Evolutionary conservation across 345 rosid species (phyloP).

Genomic region (Cardamine occulta): DNA sequence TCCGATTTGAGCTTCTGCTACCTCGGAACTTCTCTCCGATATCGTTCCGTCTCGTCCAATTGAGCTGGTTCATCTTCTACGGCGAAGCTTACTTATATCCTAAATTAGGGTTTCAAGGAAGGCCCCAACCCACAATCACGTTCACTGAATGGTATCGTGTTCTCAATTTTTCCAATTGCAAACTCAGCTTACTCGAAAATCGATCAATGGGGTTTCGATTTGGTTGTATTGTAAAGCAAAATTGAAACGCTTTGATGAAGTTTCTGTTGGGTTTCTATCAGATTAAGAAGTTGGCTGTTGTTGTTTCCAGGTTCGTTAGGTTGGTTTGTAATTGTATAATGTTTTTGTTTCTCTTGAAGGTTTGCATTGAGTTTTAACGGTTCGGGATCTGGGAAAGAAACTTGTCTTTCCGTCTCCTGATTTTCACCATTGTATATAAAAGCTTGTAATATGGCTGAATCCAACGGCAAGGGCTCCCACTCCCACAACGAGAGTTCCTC

Average conservation of each 20-base stretch:
- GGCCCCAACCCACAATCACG: conserved; percentile 10
- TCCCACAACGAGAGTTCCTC: conserved; percentile 35
- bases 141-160: conserved; percentile 31
- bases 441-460: conserved; percentile 35
- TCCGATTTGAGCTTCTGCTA: conserved; percentile 24
- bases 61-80: conserved; percentile 28
- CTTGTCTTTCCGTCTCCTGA: conserved; percentile 8
- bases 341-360: conserved; percentile 10
- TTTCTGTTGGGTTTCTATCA: conserved; percentile 15
- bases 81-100: conserved; percentile 10
- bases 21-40: conserved; percentile 23
- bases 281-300: conserved; percentile 4
- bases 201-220: conserved; percentile 31
- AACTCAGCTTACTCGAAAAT: conserved; percentile 29
- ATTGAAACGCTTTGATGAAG: conserved; percentile 18
- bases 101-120: conserved; percentile 32
- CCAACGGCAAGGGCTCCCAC: conserved; percentile 31
- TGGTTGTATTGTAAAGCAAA: not conserved
- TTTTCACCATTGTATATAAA: conserved; percentile 29
- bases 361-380: conserved; percentile 23
- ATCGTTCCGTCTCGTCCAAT: conserved; percentile 6
- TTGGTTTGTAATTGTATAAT: conserved; percentile 5
- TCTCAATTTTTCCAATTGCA: conserved; percentile 16
- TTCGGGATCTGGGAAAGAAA: conserved; percentile 25
- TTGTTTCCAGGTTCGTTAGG: conserved; percentile 24